Evolutionary conservation across 805 yeast genomes (phyloP).

Genomic region (Metschnikowia picachoensis): DNA sequence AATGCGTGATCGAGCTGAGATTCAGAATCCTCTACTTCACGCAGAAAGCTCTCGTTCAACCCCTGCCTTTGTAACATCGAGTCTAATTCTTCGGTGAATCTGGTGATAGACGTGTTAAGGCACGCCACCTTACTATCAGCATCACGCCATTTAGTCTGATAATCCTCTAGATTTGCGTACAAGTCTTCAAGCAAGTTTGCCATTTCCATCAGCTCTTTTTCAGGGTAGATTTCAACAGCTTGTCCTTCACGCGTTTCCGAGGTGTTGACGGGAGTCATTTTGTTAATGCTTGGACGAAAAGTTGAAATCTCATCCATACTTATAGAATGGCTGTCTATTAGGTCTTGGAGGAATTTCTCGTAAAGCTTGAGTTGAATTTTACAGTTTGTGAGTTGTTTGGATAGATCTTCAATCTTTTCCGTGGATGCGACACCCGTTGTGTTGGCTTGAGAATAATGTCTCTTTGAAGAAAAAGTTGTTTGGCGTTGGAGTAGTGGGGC

Average conservation of each 20-base stretch:
- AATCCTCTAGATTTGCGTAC: conserved; percentile 32
- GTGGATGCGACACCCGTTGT: conserved; percentile 8
- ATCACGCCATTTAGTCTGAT: conserved; percentile 29
- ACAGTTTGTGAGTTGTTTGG: conserved; percentile 30
- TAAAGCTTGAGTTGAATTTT: conserved; percentile 37
- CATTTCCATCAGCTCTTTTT: conserved; percentile 32
- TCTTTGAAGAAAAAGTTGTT: conserved; percentile 5
- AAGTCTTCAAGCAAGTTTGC: conserved; percentile 36
- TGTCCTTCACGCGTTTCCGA: background rate
- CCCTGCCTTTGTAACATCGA: too few species aligned
- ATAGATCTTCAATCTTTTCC: conserved; percentile 15
- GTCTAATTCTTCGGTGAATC: conserved; percentile 18
- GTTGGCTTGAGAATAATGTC: conserved; percentile 8
- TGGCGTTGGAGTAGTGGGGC: conserved; percentile 10
- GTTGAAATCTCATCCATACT: conserved; percentile 21
- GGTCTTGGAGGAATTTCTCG: conserved; percentile 37
- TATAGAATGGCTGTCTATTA: conserved; percentile 23
- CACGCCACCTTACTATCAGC: conserved; percentile 14
- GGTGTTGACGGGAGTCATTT: conserved; percentile 11
- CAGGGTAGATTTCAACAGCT: conserved; percentile 12
- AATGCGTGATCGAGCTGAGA: too few species aligned
- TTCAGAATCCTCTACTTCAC: too few species aligned
- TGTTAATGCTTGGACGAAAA: conserved; percentile 21
- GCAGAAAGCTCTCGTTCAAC: too few species aligned
- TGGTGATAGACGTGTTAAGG: conserved; percentile 4